A percentile compares a stretch with the other conserved stretches of the same genome.
Conservation (phyloP, 768 basidiomycete species). For the Rickenella mellea region DNA sequence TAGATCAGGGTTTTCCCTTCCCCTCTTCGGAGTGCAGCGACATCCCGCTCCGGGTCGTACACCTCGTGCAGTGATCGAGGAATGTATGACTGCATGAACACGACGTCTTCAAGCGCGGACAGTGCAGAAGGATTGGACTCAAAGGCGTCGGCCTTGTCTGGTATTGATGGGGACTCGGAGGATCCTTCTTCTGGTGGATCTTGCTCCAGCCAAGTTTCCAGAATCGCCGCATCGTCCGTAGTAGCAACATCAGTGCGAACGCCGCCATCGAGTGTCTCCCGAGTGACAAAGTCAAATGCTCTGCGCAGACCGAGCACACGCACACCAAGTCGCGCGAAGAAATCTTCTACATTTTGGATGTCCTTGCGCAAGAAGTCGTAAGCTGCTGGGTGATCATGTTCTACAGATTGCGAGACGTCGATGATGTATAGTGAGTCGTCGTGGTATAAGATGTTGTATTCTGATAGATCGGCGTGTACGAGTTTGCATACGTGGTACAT, state of each 20-base stretch:
- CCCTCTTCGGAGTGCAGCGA: conserved; percentile 62
- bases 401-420: conserved; percentile 97
- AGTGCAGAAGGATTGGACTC: conserved; percentile 6
- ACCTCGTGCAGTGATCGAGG: conserved; percentile 89
- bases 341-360: conserved; percentile 88
- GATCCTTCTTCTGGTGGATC: conserved; percentile 14
- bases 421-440: conserved; percentile 80
- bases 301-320: conserved; percentile 67
- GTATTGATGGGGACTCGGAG: conserved; percentile 4
- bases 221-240: conserved; percentile 13
- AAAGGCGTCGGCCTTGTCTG: conserved; percentile 7
- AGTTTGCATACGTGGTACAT: conserved; percentile 89
- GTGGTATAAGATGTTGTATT: conserved; percentile 95
- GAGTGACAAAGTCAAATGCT: conserved; percentile 85
- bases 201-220: conserved; percentile 43
- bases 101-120: conserved; percentile 67
- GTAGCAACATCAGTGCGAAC: conserved; percentile 13
- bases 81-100: conserved; percentile 89
- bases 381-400: conserved; percentile 93
- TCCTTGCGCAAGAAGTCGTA: conserved; percentile 95
- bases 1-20: conserved; percentile 76
- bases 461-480: conserved; percentile 95
- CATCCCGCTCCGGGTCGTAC: conserved; percentile 90
- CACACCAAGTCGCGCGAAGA: conserved; percentile 72
- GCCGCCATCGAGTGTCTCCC: conserved; percentile 32